Conservation (phyloP, 2,329 filamentous ascomycete genomes). For the Capronia epimyces region DNA sequence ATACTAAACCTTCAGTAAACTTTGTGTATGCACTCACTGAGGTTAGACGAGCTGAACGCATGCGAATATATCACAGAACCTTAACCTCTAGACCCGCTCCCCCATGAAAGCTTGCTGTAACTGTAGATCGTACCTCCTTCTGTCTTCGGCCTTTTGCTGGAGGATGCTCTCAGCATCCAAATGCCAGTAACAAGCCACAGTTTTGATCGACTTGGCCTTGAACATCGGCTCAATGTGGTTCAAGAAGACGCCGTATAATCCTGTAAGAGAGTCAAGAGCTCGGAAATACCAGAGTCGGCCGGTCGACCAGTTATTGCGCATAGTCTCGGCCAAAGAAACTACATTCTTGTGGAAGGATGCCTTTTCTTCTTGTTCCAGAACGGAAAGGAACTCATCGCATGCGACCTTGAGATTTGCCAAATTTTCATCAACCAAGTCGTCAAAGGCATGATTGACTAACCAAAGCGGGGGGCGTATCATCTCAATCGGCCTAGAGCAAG, state of each 20-base stretch:
- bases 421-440: constrained; percentile 12
- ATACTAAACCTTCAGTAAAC: no score
- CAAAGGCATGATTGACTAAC: constrained; percentile 14
- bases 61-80: background rate
- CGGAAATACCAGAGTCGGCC: constrained; percentile 9
- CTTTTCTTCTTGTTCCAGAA: constrained; percentile 8
- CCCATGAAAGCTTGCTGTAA: constrained; percentile 3
- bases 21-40: no score
- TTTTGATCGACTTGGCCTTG: background rate
- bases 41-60: no score
- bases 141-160: background rate
- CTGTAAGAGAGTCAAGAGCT: constrained; percentile 6
- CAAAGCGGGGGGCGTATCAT: constrained; percentile 29
- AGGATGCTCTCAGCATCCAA: constrained; percentile 1
- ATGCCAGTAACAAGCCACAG: constrained; percentile 4
- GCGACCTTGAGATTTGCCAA: constrained; percentile 5
- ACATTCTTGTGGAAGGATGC: background rate
- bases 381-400: constrained; percentile 9
- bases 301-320: constrained; percentile 4
- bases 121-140: background rate
- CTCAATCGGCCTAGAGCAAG: constrained; percentile 32
- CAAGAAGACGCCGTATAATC: constrained; percentile 9
- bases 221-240: constrained; percentile 7
- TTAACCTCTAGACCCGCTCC: background rate
- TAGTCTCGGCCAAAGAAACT: background rate